Evolutionary conservation across 305 asterid species (phyloP), one percentile per base, ranked within the genome.

Genomic region (Solanum hybrid): DNA sequence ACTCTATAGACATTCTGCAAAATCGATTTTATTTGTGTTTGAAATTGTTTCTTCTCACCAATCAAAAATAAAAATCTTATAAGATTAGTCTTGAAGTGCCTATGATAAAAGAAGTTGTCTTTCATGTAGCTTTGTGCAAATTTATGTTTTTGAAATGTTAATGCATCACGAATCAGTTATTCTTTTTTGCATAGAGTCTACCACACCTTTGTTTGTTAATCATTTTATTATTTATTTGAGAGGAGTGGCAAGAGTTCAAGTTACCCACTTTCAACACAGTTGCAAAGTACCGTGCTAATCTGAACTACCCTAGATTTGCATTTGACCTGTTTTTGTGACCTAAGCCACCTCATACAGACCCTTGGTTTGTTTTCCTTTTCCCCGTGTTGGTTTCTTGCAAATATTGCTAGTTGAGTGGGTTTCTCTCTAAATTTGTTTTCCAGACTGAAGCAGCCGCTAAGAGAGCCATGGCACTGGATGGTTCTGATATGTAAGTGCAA

Each of bases 381-480:
- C 46, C 31, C 22, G 13, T 81, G 34, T 39, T 81, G 67, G 35
- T 39, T 81, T 74, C 33, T 86, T 51, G 16, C 8, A 75, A 57
- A 37, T 16, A 88, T 86, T 64, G 36, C n/a, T 87, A 29, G 75
- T 84, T 34, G 31, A 84, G 75, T 31, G 33, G 20, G 46, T 84
- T 84, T 77, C 71, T 89, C 31, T 88, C 83, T 86, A 46, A 36
- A 77, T 71, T 37, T 88, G n/a, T 88, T 90, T 89, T 94, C 90
- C 94, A 97, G 99, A 96, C 98, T 71, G 99, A 96, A 90, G 99
- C 97, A 14, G 99, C 99, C 22, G 95, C 98, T 90, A 95, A 92
- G 92, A 93, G 99, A 93, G 99, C 99, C 20, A 93, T 96, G 93
- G 96, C 96, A 67, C 95, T 97, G 92, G 99, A 97, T 90, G 98